Base-by-base conservation (phyloP, 1,139 yeast genomes). In the Kodamaea arcana region DNA sequence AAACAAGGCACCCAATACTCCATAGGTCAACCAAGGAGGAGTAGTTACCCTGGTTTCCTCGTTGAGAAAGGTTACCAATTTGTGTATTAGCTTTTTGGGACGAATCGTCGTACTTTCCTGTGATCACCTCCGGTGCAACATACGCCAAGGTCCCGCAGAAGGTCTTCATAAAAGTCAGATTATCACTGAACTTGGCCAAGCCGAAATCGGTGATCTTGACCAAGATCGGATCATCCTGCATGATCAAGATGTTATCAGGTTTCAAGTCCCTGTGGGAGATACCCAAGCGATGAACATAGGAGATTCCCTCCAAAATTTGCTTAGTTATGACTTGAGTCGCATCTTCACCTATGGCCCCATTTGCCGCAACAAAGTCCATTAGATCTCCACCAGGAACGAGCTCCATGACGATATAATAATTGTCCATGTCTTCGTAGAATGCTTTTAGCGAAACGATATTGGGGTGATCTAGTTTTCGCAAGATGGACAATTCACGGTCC, bases 331-430 rank as follows among this genome's bases (percentile, higher is more conserved):
- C 95, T 45, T 83, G 80, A 4, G 92, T 83, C 2, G 95, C 94
- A 34, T 80, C 88, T 57, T 90, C 98, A 14, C 94, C 88, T 25
- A 90, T 84, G 4, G 94, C 78, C 1, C 97, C 97, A 57, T 85
- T 83, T 2, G 90, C 86, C 0, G 94, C 92, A 2, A 90, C 94
- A 61, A 86, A 88, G 60, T 80, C 97, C 98, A 92, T 92, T 40
- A 92, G 65, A 56, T 92, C 98, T n/a, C 98, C 98, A 8, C 97
- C 97, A 1, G 94, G 82, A 14, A 92, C 94, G 48, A 82, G 83
- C 53, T 92, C 98, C 97, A 92, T 90, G 4, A 92, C 90, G 43
- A 92, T 69, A 54, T 86, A 92, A 56, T 86, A 86, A 49, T 75
- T 78, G 40, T 82, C 84, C 10, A 69, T 62, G 54, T 90, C 97